Base-by-base conservation (phyloP, 1,284 basidiomycete genomes). In the Meripilus lineatus region DNA sequence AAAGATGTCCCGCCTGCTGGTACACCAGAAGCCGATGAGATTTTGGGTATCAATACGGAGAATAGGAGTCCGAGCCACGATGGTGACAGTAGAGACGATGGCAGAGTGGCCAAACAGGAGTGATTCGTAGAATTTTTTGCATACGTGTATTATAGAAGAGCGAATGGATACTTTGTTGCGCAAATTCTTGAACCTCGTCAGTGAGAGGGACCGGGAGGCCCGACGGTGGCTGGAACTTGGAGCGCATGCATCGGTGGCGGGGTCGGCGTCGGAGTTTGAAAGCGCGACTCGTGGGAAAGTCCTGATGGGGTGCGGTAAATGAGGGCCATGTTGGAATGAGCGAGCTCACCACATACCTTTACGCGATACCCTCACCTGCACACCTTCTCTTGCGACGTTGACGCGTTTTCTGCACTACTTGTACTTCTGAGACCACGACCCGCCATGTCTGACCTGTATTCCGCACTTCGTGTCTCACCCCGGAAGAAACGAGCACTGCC, bases 361-460 rank as follows among this genome's bases (percentile, higher is more conserved):
- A 35, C 38, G 34, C 47, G 24, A 42, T 25, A 37, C 28, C 49
- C 37, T 48, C 54, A 46, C 49, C 44, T 42, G 40, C 45, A n/a
- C n/a, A n/a, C n/a, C n/a, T n/a, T n/a, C n/a, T n/a, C n/a, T n/a
- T n/a, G n/a, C n/a, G n/a, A n/a, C n/a, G n/a, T n/a, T n/a, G 34
- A 50, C 47, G 42, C 46, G 42, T 50, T 44, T 41, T 32, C n/a
- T n/a, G n/a, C 34, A 26, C 44, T 40, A 26, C 35, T 32, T 20
- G 30, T 49, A 35, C n/a, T n/a, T n/a, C n/a, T n/a, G n/a, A n/a
- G n/a, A n/a, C n/a, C n/a, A n/a, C n/a, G n/a, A n/a, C n/a, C n/a
- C n/a, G n/a, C n/a, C 33, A 85, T 85, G 82, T 74, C 80, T 15
- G 75, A 78, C 53, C 61, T 84, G 14, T 84, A 84, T 58, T 65